phyloP scores from a whole-genome alignment of 768 basidiomycete species.

The Agaricus bisporus region DNA sequence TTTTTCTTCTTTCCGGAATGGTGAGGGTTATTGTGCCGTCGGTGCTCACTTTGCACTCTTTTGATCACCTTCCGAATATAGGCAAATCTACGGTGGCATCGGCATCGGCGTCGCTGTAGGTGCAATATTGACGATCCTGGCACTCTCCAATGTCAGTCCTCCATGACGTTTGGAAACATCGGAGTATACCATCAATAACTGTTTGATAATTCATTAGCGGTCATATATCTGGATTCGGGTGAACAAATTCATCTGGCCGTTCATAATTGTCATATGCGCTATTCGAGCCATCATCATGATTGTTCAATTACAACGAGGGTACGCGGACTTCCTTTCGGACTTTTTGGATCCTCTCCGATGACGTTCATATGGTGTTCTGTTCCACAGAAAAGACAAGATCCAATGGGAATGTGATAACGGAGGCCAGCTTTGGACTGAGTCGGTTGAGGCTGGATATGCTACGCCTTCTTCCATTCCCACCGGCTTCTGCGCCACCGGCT shows the following conservation, averaged over 20 bases:
- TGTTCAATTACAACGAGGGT: slow-evolving; percentile 66
- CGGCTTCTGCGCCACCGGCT: slow-evolving; percentile 55
- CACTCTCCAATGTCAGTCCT: slow-evolving; percentile 56
- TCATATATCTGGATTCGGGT: slow-evolving; percentile 66
- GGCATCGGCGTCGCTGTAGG: slow-evolving; percentile 44
- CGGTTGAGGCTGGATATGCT: slow-evolving; percentile 34
- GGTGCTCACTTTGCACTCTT: not conserved
- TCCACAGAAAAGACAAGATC: slow-evolving; percentile 56
- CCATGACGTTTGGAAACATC: slow-evolving; percentile 9
- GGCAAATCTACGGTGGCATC: slow-evolving; percentile 69
- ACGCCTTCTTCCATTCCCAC: slow-evolving; percentile 41
- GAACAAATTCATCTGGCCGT: slow-evolving; percentile 64
- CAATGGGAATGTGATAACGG: slow-evolving; percentile 71
- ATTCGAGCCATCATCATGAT: slow-evolving; percentile 69
- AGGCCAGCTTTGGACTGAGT: slow-evolving; percentile 52
- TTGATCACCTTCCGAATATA: slow-evolving; percentile 19
- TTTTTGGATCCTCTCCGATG: slow-evolving; percentile 9
- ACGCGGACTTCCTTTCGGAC: slow-evolving; percentile 25
- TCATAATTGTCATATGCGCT: slow-evolving; percentile 57
- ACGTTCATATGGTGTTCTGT: slow-evolving; percentile 14
- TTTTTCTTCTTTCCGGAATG: slow-evolving; percentile 67
- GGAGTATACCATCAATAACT: slow-evolving; percentile 6
- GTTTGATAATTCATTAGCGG: slow-evolving; percentile 35
- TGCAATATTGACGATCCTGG: slow-evolving; percentile 49
- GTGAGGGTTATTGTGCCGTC: slow-evolving; percentile 22